phyloP scores from a whole-genome alignment of 1,284 basidiomycete genomes.

The Neotropicomus parvogracilis region DNA sequence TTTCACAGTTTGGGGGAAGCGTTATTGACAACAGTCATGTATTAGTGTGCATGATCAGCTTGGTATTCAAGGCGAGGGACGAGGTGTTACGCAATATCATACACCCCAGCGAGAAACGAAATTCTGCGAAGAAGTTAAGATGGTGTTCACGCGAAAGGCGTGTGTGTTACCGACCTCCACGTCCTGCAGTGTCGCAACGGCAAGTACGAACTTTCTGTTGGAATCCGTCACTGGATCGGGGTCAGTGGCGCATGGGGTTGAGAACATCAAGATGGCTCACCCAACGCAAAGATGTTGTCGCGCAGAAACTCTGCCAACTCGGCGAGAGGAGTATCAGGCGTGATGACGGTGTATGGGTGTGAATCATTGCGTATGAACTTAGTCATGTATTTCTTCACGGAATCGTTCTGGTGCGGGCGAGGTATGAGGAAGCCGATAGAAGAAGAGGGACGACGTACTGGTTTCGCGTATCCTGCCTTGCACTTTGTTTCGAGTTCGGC shows the following conservation, averaged over 20 bases:
- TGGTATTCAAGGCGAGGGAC: background rate
- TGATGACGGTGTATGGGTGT: conserved; percentile 74
- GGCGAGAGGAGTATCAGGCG: conserved; percentile 71
- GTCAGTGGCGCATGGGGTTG: conserved; percentile 1
- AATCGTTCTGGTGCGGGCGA: conserved; percentile 48
- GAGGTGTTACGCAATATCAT: conserved; percentile 14
- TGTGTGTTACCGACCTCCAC: conserved; percentile 50
- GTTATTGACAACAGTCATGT: background rate
- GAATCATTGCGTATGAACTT: conserved; percentile 70
- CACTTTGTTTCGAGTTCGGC: conserved; percentile 70
- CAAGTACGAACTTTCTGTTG: conserved; percentile 81
- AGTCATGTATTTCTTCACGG: conserved; percentile 65
- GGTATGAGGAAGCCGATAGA: background rate
- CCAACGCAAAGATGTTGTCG: conserved; percentile 72
- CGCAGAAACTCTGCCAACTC: conserved; percentile 75
- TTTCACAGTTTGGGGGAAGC: background rate
- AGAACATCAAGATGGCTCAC: conserved; percentile 39
- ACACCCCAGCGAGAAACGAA: conserved; percentile 57
- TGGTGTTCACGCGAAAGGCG: background rate
- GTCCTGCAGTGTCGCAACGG: conserved; percentile 77
- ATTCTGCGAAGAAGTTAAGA: conserved; percentile 32
- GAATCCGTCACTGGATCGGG: conserved; percentile 67
- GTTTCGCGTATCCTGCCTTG: conserved; percentile 67
- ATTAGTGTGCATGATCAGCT: background rate
- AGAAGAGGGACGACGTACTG: conserved; percentile 44